Conservation (phyloP, 768 basidiomycete species). For the Lactifluus rugatus region DNA sequence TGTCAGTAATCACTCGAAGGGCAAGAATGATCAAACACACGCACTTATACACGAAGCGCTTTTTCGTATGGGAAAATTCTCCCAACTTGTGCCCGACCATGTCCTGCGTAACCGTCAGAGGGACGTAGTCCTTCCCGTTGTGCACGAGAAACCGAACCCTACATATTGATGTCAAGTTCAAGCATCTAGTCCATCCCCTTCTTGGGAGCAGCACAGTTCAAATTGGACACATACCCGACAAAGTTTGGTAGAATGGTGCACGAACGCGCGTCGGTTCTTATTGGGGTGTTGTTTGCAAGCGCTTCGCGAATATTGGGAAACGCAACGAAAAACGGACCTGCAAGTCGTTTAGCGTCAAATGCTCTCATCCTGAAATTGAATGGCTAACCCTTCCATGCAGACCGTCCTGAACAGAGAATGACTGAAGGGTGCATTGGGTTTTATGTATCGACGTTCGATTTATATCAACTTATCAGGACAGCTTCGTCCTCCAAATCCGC, state of each 20-base stretch:
- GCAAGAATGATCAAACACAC: slow-evolving; percentile 26
- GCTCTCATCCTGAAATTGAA: background rate
- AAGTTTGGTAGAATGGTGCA: slow-evolving; percentile 95
- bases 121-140: slow-evolving; percentile 85
- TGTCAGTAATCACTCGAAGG: background rate
- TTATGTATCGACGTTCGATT: too few species aligned
- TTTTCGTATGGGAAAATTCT: slow-evolving; percentile 87
- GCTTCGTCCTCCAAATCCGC: too few species aligned
- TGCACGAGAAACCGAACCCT: slow-evolving; percentile 88
- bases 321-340: slow-evolving; percentile 91
- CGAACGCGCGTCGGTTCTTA: slow-evolving; percentile 77
- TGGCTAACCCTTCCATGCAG: slow-evolving; percentile 72
- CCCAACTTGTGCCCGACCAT: slow-evolving; percentile 99
- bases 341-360: background rate
- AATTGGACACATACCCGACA: slow-evolving; percentile 59
- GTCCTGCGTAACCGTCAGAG: slow-evolving; percentile 83
- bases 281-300: slow-evolving; percentile 69
- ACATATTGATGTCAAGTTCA: background rate
- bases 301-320: slow-evolving; percentile 85
- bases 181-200: background rate
- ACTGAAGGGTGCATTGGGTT: slow-evolving; percentile 65
- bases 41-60: slow-evolving; percentile 77
- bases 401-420: slow-evolving; percentile 52
- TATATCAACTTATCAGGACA: too few species aligned
- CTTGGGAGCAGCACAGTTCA: background rate